Base-by-base conservation (phyloP, 495 filamentous ascomycete species). In the Halenospora varia region DNA sequence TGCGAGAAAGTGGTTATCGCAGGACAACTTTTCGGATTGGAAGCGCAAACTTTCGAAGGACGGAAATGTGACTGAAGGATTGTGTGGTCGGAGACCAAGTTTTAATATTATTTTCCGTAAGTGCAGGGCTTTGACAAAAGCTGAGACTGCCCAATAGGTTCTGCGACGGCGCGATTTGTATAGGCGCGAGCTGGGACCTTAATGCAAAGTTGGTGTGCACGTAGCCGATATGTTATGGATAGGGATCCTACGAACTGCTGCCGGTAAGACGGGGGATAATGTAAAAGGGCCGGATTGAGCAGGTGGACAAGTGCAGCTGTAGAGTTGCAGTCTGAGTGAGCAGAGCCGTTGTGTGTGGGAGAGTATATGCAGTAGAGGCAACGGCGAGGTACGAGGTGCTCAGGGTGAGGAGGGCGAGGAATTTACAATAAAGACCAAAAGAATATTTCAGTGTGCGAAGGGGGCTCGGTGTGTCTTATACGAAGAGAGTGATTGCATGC, bases 221-320 rank as follows among this genome's bases (percentile, higher is more conserved):
- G 51, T 64, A 64, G 49, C 58, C 57, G 62, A 58, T 48, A 44
- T 48, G 23, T 10, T 47, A 18, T 18, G 57, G 40, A 40, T 24
- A 29, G 55, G 47, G 51, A 52, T 42, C 25, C 48, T 61, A 55
- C 59, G 62, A 65, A 65, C 62, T 61, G 59, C 59, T 60, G 59
- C 59, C 54, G 55, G 62, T 53, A 51, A 51, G 54, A 57, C 40
- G 18, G 48, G 46, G 25, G 42, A 52, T 25, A 23, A 25, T 48
- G 15, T 26, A 19, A 41, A 42, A 15, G 25, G 10, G 2, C n/a
- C 25, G 18, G 48, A 25, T 46, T 41, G 48, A n/a, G 39, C 23
- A 22, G 17, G 9, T 22, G 18, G 18, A 3, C 23, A 47, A 20
- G 18, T 47, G 8, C 19, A 47, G 44, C 8, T 47, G 18, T 20